These are phyloP conservation scores for Hondaea fermentalgiana DNA, from an alignment of 108 stramenopile species.

Conservation along the genomic window DNA sequence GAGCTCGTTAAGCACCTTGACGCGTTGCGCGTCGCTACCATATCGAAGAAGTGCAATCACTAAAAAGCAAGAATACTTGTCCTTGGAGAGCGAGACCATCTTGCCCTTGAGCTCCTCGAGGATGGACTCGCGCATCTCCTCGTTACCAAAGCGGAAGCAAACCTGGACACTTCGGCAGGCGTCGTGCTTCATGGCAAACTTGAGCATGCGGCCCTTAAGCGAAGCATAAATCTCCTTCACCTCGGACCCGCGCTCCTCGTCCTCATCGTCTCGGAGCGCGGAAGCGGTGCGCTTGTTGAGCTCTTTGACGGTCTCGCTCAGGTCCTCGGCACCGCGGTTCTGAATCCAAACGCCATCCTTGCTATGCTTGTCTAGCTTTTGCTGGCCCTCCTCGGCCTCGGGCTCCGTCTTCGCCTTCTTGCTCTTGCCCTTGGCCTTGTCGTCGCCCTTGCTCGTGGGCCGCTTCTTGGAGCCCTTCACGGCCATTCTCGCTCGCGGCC, in stretches of 20 bases:
- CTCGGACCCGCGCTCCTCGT: background rate
- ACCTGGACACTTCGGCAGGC: background rate
- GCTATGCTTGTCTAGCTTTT: background rate
- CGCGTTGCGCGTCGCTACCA: background rate
- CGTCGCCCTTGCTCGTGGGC: background rate
- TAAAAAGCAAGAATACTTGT: background rate
- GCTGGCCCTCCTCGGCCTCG: background rate
- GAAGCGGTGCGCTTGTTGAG: background rate
- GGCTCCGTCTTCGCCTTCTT: background rate
- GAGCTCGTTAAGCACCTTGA: background rate
- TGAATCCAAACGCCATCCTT: background rate
- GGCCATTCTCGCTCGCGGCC: background rate
- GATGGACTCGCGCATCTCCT: background rate
- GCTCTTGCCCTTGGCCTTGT: background rate
- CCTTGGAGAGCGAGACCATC: background rate
- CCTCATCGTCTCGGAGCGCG: background rate
- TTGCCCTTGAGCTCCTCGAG: constrained; percentile 10
- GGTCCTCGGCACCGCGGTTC: background rate
- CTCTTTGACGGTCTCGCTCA: background rate
- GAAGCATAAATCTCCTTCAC: background rate
- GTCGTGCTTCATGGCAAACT: background rate
- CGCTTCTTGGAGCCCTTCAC: background rate
- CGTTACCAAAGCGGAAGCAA: constrained; percentile 9
- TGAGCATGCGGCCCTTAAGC: background rate
- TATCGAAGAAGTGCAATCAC: constrained; percentile 1